These are phyloP conservation scores for Mycosphaerelloides madeirae DNA, from an alignment of 2,329 filamentous ascomycete species.

Conservation along the genomic window DNA sequence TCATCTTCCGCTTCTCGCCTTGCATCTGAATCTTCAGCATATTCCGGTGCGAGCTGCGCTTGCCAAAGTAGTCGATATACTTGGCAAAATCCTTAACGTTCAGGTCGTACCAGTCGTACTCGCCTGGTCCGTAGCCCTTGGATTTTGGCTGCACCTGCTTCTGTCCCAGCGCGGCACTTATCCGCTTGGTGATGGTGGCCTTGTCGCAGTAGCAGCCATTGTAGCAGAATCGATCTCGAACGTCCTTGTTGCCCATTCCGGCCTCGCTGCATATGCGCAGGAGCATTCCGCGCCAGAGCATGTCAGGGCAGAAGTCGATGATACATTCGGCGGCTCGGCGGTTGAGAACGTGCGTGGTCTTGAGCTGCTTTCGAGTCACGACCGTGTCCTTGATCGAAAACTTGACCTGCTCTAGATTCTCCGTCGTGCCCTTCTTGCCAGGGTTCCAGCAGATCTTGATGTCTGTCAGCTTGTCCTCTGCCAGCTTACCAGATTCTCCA, in stretches of 20 bases:
- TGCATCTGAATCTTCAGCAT: constrained; percentile 24
- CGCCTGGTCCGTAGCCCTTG: constrained; percentile 18
- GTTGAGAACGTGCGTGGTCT: constrained; percentile 24
- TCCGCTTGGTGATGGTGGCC: constrained; percentile 34
- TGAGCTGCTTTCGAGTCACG: constrained; percentile 30
- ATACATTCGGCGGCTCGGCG: constrained; percentile 31
- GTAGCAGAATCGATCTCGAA: constrained; percentile 32
- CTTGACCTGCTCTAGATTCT: constrained; percentile 27
- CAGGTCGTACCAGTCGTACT: constrained; percentile 24
- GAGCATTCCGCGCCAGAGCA: constrained; percentile 32
- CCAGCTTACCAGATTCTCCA: constrained; percentile 22
- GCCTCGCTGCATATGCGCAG: constrained; percentile 32
- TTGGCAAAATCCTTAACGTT: constrained; percentile 26
- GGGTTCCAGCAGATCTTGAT: constrained; percentile 33
- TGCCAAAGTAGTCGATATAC: constrained; percentile 27
- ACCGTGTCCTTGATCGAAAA: constrained; percentile 32
- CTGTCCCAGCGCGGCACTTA: constrained; percentile 31
- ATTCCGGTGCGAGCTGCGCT: constrained; percentile 23
- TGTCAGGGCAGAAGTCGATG: constrained; percentile 35
- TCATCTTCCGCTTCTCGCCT: constrained; percentile 18
- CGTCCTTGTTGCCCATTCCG: constrained; percentile 30
- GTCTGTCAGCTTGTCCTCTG: constrained; percentile 20
- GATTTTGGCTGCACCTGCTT: constrained; percentile 28
- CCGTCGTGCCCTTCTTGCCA: constrained; percentile 30
- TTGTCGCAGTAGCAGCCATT: constrained; percentile 34